phyloP scores from a whole-genome alignment of 352 stramenopile genomes.

The Pythium utonaiense region DNA sequence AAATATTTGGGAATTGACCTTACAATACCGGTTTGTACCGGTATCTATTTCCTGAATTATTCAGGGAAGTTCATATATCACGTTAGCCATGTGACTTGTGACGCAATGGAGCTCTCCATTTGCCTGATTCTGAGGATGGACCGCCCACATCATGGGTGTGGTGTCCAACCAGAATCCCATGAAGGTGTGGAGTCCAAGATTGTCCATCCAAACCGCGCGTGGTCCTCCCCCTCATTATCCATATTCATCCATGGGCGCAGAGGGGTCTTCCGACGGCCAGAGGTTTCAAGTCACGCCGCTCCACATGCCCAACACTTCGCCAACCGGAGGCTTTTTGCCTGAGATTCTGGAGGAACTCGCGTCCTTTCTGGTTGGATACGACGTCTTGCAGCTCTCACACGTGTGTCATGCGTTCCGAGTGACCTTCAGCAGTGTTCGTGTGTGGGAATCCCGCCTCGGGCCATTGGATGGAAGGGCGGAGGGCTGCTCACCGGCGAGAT shows the following conservation, averaged over 20 bases:
- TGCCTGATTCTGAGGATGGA: too few species aligned
- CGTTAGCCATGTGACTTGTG: too few species aligned
- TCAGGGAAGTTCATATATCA: too few species aligned
- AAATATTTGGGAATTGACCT: too few species aligned
- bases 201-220: too few species aligned
- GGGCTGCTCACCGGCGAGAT: not conserved
- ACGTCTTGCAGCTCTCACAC: conserved; percentile 17
- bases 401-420: conserved; percentile 1
- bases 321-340: conserved; percentile 5
- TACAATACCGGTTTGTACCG: too few species aligned
- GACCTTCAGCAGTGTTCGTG: not conserved
- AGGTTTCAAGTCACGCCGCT: not conserved
- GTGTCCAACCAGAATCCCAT: too few species aligned
- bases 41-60: too few species aligned
- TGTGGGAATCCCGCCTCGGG: conserved; percentile 1
- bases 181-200: too few species aligned
- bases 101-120: too few species aligned
- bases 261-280: not conserved
- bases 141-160: too few species aligned
- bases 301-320: not conserved
- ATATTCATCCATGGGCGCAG: not conserved
- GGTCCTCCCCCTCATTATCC: too few species aligned
- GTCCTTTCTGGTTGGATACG: conserved; percentile 10
- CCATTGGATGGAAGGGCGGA: not conserved
- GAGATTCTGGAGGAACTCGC: conserved; percentile 18